phyloP scores from a whole-genome alignment of 1,284 basidiomycete species.

The Naganishia sp. region DNA sequence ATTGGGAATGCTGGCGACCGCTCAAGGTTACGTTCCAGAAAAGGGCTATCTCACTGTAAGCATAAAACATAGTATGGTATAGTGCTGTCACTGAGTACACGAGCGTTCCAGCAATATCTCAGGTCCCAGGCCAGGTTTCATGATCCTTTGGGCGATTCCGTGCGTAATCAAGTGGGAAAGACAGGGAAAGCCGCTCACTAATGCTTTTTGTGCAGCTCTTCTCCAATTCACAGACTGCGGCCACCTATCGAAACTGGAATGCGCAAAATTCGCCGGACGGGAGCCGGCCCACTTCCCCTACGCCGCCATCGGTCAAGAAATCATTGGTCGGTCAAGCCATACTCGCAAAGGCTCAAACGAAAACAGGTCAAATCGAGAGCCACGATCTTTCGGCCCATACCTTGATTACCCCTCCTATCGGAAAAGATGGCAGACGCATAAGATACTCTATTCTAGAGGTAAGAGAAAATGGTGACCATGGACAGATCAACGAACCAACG shows the following conservation, averaged over 20 bases:
- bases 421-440: constrained; percentile 71
- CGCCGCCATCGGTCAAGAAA: constrained; percentile 10
- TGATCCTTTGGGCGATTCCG: constrained; percentile 75
- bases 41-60: constrained; percentile 74
- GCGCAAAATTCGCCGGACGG: constrained; percentile 53
- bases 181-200: not conserved
- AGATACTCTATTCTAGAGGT: constrained; percentile 79
- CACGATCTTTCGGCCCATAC: constrained; percentile 21
- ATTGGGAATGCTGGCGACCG: constrained; percentile 59
- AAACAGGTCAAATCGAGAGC: constrained; percentile 64
- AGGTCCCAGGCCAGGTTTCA: constrained; percentile 79
- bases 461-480: constrained; percentile 37
- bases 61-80: not conserved
- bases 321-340: constrained; percentile 40
- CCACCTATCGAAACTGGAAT: constrained; percentile 29
- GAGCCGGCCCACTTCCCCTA: constrained; percentile 29
- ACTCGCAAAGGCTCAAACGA: constrained; percentile 57
- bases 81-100: not conserved
- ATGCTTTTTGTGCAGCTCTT: constrained; percentile 17
- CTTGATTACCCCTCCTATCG: constrained; percentile 71
- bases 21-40: constrained; percentile 75
- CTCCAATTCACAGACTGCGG: constrained; percentile 34
- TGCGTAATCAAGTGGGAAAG: constrained; percentile 55
- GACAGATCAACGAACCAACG: constrained; percentile 10
- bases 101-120: constrained; percentile 59